Percentiles rank a stretch among this genome's conserved stretches.
phyloP scores from a whole-genome alignment of 305 asterid genomes.

The Fraxinus dipetala region DNA sequence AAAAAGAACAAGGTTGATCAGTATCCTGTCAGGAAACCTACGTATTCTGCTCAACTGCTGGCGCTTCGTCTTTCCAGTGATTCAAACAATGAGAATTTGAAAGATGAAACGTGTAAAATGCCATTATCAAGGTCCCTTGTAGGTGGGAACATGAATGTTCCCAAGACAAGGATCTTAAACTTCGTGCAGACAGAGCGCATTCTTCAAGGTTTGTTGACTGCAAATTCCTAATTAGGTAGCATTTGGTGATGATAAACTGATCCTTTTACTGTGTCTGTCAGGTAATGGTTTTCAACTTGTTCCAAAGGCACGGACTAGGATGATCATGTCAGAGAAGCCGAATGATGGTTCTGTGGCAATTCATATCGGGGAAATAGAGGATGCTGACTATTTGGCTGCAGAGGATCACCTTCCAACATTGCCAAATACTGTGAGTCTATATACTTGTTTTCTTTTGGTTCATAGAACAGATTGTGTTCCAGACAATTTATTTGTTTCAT shows the following conservation, averaged over 20 bases:
- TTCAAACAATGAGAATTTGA: slow-evolving; percentile 56
- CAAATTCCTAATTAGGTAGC: slow-evolving; percentile 15
- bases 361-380: slow-evolving; percentile 86
- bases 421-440: slow-evolving; percentile 77
- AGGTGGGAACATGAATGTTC: slow-evolving; percentile 77
- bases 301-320: slow-evolving; percentile 60
- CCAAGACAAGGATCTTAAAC: slow-evolving; percentile 68
- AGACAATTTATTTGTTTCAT: slow-evolving; percentile 6
- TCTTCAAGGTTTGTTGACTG: slow-evolving; percentile 65
- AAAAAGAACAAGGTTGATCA: slow-evolving; percentile 77
- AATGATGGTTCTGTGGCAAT: slow-evolving; percentile 79
- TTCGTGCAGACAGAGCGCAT: slow-evolving; percentile 62
- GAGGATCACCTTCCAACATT: slow-evolving; percentile 92
- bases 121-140: slow-evolving; percentile 77
- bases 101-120: slow-evolving; percentile 68
- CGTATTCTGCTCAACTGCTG: slow-evolving; percentile 50
- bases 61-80: slow-evolving; percentile 50
- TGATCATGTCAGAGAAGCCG: slow-evolving; percentile 95
- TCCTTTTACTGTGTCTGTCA: slow-evolving; percentile 33
- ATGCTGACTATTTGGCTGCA: slow-evolving; percentile 56
- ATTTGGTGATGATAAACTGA: slow-evolving; percentile 21
- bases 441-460: slow-evolving; percentile 15
- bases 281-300: slow-evolving; percentile 62
- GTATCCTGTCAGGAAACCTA: slow-evolving; percentile 42
- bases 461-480: slow-evolving; percentile 17